phyloP scores from a whole-genome alignment of 139 green algal species.

The Pseudopediastrum boryanum region DNA sequence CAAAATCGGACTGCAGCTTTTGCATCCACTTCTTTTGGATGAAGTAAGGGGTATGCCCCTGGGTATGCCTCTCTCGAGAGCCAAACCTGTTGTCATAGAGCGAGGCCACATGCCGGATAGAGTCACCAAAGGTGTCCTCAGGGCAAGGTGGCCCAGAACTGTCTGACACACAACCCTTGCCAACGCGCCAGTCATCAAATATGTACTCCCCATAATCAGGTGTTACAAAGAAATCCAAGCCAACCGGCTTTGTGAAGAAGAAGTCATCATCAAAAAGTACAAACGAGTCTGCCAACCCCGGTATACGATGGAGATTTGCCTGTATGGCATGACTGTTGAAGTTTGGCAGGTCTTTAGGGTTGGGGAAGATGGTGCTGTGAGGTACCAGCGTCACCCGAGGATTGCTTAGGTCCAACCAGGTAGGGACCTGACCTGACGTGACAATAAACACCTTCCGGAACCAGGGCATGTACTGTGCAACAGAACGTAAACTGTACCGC shows the following conservation, averaged over 20 bases:
- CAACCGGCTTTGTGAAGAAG: not conserved
- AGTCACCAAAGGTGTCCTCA: not conserved
- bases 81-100: not conserved
- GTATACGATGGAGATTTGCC: not conserved
- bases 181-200: not conserved
- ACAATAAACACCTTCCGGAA: not conserved
- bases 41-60: not conserved
- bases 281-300: not conserved
- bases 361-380: not conserved
- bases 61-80: not conserved
- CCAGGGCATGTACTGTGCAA: not conserved
- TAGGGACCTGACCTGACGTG: not conserved
- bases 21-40: not conserved
- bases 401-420: not conserved
- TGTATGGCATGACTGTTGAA: conserved; percentile 9
- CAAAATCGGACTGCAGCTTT: not conserved
- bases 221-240: not conserved
- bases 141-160: not conserved
- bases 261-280: not conserved
- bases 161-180: not conserved
- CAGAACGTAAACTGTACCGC: not conserved
- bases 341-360: not conserved
- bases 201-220: not conserved
- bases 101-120: not conserved
- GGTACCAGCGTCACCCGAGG: not conserved